Evolutionary conservation across 257 asterid species (phyloP), one percentile per base, ranked within the genome.

Genomic region (Salvia splendens): DNA sequence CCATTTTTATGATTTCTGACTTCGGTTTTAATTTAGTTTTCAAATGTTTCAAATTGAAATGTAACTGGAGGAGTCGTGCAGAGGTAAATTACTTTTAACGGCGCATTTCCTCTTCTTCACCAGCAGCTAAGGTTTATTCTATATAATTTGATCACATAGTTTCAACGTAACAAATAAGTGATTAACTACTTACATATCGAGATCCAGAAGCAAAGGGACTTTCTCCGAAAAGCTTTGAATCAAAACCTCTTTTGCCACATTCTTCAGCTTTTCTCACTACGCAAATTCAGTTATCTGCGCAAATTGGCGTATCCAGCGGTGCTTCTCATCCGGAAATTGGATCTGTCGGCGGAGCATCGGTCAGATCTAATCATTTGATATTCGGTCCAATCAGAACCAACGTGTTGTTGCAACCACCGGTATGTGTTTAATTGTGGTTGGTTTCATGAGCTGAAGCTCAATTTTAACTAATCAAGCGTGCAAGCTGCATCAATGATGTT

Each of bases 221-320:
- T 55, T 72, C 70, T 54, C 66, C 66, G 28, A 48, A 58, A 72
- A 55, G 57, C 65, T 72, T 64, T 72, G 61, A 54, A 64, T 72
- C 76, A 36, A 65, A 64, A 9, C 62, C 63, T 70, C 53, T 71
- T n/a, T 4, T 5, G 33, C 65, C 43, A 14, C 71, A 57, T 58
- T 65, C 72, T 49, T 28, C 72, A 65, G 11, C 55, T 56, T 33
- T 20, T 14, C 8, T 40, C 14, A 10, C 62, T 60, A 12, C 40
- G 50, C 24, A 57, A 68, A 74, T 47, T 48, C 47, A 12, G 12
- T 45, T 12, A 12, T 52, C 24, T 1, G 17, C 51, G 47, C 32
- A 51, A 50, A 38, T 67, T 54, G 38, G 53, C 70, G 42, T 38
- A 17, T 48, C 64, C 41, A 30, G 38, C 53, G 40, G 15, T 70